Percentiles rank a stretch among this genome's conserved stretches.
These are phyloP conservation scores for Ustilago loliicola DNA, from an alignment of 1,284 basidiomycete species.

Conservation along the genomic window DNA sequence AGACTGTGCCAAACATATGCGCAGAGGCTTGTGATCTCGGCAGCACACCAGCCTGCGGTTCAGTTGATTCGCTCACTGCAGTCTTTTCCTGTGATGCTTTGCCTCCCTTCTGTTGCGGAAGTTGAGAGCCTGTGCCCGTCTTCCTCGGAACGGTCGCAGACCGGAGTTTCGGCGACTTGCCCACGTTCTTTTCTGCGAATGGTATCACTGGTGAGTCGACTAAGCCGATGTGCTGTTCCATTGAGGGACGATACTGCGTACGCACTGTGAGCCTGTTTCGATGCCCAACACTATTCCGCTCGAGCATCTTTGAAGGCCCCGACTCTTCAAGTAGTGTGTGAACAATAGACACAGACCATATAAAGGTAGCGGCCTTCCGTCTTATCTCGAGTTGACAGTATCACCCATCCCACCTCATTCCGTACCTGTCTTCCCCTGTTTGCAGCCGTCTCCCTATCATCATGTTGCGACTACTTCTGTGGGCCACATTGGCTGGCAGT, in stretches of 20 bases:
- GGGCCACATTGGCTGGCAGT: conserved; percentile 33
- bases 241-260: background rate
- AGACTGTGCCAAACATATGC: background rate
- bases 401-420: background rate
- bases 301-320: background rate
- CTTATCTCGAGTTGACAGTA: background rate
- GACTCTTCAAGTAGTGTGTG: background rate
- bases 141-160: background rate
- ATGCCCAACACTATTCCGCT: background rate
- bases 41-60: background rate
- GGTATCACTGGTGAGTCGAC: conserved; percentile 2
- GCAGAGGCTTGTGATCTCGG: background rate
- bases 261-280: conserved; percentile 2
- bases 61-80: background rate
- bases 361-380: conserved; percentile 1
- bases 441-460: background rate
- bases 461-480: conserved; percentile 35
- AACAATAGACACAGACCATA: background rate
- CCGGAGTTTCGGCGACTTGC: conserved; percentile 20
- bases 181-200: conserved; percentile 6
- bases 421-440: background rate
- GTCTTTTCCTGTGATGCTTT: background rate
- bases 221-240: background rate
- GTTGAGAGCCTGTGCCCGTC: background rate
- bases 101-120: background rate